Percentiles rank a stretch among this genome's conserved stretches.
phyloP scores from a whole-genome alignment of 2,329 filamentous ascomycete genomes.

The Furcasterigmium sp. region DNA sequence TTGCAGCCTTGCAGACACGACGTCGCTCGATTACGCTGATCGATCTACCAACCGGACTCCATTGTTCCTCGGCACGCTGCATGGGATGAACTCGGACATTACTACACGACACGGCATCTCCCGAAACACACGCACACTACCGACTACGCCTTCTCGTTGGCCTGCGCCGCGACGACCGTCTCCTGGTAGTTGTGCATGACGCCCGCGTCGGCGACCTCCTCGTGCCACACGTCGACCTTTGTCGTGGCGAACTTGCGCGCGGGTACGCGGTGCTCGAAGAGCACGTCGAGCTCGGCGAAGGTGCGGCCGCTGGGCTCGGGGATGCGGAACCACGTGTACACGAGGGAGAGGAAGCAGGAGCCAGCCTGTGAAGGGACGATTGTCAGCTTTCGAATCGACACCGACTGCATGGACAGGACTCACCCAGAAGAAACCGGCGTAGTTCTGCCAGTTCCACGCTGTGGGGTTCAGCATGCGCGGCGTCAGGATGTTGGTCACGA shows the following conservation, averaged over 20 bases:
- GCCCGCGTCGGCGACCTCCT: conserved; percentile 37
- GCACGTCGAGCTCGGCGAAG: conserved; percentile 79
- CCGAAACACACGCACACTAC: no score
- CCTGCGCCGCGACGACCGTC: conserved; percentile 24
- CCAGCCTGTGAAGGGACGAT: conserved; percentile 39
- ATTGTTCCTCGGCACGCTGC: no score
- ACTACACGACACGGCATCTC: no score
- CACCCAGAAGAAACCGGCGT: conserved; percentile 80
- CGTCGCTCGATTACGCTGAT: no score
- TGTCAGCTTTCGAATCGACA: conserved; percentile 7
- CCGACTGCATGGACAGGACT: conserved; percentile 13
- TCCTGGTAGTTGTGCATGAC: conserved; percentile 44
- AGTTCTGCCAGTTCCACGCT: conserved; percentile 86
- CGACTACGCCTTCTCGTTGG: conserved; percentile 15
- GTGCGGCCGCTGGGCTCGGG: conserved; percentile 76
- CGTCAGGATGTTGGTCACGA: conserved; percentile 75
- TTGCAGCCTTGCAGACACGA: no score
- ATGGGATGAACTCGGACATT: no score
- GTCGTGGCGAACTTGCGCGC: conserved; percentile 67
- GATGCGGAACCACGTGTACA: conserved; percentile 77
- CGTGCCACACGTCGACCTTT: conserved; percentile 50
- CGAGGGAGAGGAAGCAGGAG: conserved; percentile 72
- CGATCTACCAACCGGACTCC: no score
- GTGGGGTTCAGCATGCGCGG: conserved; percentile 90
- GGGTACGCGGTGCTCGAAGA: conserved; percentile 70